A percentile compares a stretch with the other conserved stretches of the same genome.
Conservation (phyloP, 768 basidiomycete species). For the Boletus subparvulus region DNA sequence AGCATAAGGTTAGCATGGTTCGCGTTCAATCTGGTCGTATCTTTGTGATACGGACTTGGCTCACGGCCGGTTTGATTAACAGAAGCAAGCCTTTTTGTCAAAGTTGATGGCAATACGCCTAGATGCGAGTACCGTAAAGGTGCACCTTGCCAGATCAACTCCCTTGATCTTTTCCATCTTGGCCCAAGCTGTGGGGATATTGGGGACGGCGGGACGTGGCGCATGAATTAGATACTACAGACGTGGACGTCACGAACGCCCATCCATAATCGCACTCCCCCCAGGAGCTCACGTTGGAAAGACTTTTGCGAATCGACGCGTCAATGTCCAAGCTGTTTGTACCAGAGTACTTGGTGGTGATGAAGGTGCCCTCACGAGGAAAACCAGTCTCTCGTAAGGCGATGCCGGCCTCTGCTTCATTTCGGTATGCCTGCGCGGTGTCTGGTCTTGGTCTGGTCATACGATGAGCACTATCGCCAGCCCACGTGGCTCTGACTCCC, state of each 20-base stretch:
- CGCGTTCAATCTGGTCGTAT: neutral
- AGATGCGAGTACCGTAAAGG: neutral
- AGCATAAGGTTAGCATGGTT: neutral
- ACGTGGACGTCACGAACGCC: neutral
- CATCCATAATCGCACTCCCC: neutral
- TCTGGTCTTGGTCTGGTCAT: slow-evolving; percentile 34
- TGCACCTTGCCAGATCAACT: slow-evolving; percentile 58
- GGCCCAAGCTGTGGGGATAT: slow-evolving; percentile 62
- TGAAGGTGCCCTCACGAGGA: slow-evolving; percentile 53
- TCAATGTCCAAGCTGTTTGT: slow-evolving; percentile 48
- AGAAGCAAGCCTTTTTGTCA: slow-evolving; percentile 45
- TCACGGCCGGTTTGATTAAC: slow-evolving; percentile 64
- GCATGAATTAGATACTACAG: slow-evolving; percentile 67
- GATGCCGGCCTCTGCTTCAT: slow-evolving; percentile 50
- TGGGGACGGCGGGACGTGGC: slow-evolving; percentile 52
- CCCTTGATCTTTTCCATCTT: slow-evolving; percentile 59
- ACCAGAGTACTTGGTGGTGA: slow-evolving; percentile 68
- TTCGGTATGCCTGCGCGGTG: slow-evolving; percentile 61
- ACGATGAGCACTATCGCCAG: neutral
- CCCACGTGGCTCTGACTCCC: neutral
- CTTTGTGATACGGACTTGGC: slow-evolving; percentile 50
- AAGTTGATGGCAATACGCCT: slow-evolving; percentile 79
- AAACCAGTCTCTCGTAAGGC: slow-evolving; percentile 51
- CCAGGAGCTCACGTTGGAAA: slow-evolving; percentile 47
- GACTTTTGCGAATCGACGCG: slow-evolving; percentile 54